Percentiles rank a stretch among this genome's conserved stretches.
Conservation (phyloP, 352 stramenopile genomes). For the Phytophthora cactorum region DNA sequence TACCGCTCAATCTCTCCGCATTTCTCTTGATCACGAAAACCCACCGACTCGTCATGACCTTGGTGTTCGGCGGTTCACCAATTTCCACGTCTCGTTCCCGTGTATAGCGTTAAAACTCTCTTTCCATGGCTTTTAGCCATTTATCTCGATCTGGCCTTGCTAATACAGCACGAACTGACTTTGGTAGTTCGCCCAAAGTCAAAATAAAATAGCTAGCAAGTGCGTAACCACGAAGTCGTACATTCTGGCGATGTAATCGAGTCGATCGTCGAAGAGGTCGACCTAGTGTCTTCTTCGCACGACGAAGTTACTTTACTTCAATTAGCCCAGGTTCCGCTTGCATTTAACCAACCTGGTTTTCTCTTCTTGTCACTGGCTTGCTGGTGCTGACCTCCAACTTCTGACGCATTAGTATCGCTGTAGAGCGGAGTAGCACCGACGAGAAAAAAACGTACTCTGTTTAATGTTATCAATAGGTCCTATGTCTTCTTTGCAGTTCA, state of each 20-base stretch:
- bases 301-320: background rate
- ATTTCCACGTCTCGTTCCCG: background rate
- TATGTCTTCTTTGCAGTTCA: no score
- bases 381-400: background rate
- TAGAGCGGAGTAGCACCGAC: no score
- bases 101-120: background rate
- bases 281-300: background rate
- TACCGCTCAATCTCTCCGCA: slow-evolving; percentile 5
- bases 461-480: no score
- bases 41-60: slow-evolving; percentile 4
- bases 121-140: background rate
- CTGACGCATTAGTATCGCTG: background rate
- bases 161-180: background rate
- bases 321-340: background rate
- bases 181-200: background rate
- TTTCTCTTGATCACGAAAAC: slow-evolving; percentile 1
- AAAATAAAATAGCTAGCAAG: background rate
- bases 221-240: background rate
- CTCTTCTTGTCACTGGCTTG: background rate
- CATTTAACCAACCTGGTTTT: background rate
- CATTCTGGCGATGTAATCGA: background rate
- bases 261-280: background rate
- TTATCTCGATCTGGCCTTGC: background rate
- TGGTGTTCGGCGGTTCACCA: background rate
- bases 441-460: no score